These are phyloP conservation scores for Hyphodiscus sp. DNA, from an alignment of 2,329 filamentous ascomycete genomes.

Conservation along the genomic window DNA sequence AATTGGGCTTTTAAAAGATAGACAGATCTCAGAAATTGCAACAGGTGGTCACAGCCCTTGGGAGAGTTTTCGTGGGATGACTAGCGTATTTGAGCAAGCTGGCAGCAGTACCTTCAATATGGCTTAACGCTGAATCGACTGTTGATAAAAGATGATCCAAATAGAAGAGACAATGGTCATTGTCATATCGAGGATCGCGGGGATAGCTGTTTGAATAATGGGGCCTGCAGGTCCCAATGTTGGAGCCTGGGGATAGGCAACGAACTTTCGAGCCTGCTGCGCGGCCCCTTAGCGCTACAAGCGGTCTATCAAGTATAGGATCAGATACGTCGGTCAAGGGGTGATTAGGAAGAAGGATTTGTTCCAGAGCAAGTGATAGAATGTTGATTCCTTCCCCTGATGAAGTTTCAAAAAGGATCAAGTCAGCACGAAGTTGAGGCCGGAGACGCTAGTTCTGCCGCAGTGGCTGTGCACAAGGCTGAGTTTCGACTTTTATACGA, in stretches of 20 bases:
- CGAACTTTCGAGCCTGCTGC: background rate
- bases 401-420: background rate
- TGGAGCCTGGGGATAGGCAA: conserved; percentile 1
- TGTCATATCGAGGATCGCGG: background rate
- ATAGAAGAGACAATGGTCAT: background rate
- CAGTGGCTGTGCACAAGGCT: conserved; percentile 5
- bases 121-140: background rate
- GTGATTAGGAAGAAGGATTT: background rate
- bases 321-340: background rate
- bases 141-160: background rate
- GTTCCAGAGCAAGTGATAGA: background rate
- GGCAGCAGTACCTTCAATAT: background rate
- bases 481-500: conserved; percentile 1
- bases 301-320: background rate
- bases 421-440: background rate
- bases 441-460: background rate
- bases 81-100: background rate
- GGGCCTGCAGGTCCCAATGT: conserved; percentile 2
- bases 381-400: background rate
- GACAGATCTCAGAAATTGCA: background rate
- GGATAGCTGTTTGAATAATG: background rate
- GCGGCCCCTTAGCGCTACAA: background rate
- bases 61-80: background rate
- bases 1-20: background rate
- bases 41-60: background rate